Evolutionary conservation across 1,284 basidiomycete genomes (phyloP), one percentile per base, ranked within the genome.

Genomic region (Athelia psychrophila): DNA sequence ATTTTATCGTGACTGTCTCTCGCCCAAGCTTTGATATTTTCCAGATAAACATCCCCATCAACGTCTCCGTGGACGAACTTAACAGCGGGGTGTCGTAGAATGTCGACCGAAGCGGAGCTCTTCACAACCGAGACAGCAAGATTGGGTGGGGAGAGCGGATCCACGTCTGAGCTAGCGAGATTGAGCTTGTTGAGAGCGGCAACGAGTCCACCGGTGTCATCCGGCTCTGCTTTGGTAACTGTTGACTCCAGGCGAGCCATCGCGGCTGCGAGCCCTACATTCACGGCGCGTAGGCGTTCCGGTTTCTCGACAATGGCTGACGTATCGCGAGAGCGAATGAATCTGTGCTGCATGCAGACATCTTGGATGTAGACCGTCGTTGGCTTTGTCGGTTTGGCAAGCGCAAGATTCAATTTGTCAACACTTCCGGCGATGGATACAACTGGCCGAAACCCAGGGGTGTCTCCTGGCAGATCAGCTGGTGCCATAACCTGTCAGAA

Each of bases 291-390:
- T 15, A 97, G 71, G n/a, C 94, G 82, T 66, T 95, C 90, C 0
- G 93, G 94, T n/a, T 91, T 79, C 65, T 97, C 94, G 19, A 94
- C 83, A 53, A 95, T 86, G 50, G 77, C 74, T 0, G 87, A 90
- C 1, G 77, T 76, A 60, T 92, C 85, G 51, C 79, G 72, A 12
- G 85, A 84, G 16, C 93, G 85, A 53, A 93, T 91, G 63, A 84
- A 95, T 48, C 77, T 80, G 66, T 97, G 94, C 50, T 80, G 71
- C 10, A 83, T 72, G 63, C 88, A 91, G 10, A 79, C 77, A 56
- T 87, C 81, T 65, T 91, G 88, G 13, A 91, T 63, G 52, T 76
- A 78, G n/a, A 54, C 38, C 18, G 50, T 27, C 8, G 44, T 42
- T 16, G 16, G n/a, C 38, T 42, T 42, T 13, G 13, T 6, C 6